Percentiles rank a stretch among this genome's conserved stretches.
Evolutionary conservation across 2,329 filamentous ascomycete genomes (phyloP).

Genomic region (Pseudodiploospora longispora): DNA sequence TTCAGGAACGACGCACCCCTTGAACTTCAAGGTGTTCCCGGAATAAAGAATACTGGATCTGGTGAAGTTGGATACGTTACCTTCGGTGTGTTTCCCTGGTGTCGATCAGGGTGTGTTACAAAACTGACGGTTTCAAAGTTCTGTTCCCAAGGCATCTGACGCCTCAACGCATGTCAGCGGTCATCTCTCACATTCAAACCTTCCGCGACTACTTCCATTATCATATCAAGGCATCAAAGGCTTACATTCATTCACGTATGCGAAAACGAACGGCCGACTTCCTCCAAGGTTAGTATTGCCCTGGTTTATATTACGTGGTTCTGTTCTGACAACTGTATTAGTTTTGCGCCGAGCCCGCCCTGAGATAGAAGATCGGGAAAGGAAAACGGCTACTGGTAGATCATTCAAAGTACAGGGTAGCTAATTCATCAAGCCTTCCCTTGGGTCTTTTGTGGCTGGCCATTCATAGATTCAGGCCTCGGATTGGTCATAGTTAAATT

Average conservation of each 20-base stretch:
- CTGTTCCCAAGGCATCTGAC: constrained; percentile 94
- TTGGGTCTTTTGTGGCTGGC: background rate
- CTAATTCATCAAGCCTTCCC: constrained; percentile 11
- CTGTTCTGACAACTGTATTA: constrained; percentile 32
- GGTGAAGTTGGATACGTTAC: constrained; percentile 96
- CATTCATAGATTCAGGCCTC: constrained; percentile 4
- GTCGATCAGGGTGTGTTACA: background rate
- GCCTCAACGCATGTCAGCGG: constrained; percentile 80
- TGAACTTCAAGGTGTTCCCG: constrained; percentile 79
- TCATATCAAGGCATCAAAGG: constrained; percentile 99
- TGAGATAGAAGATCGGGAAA: constrained; percentile 93
- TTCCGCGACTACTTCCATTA: constrained; percentile 99
- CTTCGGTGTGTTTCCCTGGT: constrained; percentile 58
- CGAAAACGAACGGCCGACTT: constrained; percentile 95
- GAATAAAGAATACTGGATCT: constrained; percentile 65
- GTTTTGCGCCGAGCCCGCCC: constrained; percentile 93
- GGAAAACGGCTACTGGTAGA: constrained; percentile 93
- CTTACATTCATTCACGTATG: constrained; percentile 98
- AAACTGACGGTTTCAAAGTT: constrained; percentile 44
- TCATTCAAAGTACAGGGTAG: constrained; percentile 62
- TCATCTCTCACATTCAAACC: constrained; percentile 98
- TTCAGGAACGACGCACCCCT: constrained; percentile 92
- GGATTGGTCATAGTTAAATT: too few species aligned
- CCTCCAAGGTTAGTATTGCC: constrained; percentile 65
- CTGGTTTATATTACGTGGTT: background rate